A percentile compares a stretch with the other conserved stretches of the same genome.
Conservation (phyloP, 164 flowering plant species). For the Vitis rotundifolia region DNA sequence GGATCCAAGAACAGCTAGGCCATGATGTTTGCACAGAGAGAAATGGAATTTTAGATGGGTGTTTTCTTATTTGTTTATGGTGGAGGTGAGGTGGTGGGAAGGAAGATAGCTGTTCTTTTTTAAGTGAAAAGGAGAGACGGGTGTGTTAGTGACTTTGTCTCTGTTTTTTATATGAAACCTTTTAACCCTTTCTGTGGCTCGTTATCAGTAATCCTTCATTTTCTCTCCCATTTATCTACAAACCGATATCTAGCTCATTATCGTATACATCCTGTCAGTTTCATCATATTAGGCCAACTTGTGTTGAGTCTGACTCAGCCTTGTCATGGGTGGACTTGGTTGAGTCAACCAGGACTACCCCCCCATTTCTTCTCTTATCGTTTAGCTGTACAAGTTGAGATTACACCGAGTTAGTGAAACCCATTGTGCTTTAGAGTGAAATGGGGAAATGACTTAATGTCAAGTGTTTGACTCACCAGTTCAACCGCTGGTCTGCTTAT, state of each 20-base stretch:
- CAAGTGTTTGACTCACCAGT: too few species aligned
- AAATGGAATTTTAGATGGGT: constrained; percentile 49
- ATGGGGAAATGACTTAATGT: too few species aligned
- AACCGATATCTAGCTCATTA: too few species aligned
- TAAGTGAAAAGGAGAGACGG: constrained; percentile 18
- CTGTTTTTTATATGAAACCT: constrained; percentile 8
- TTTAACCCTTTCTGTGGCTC: constrained; percentile 19
- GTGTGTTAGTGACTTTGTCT: constrained; percentile 29
- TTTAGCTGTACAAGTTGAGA: too few species aligned
- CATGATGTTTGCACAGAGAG: constrained; percentile 62
- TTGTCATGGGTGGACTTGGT: background rate
- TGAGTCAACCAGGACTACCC: constrained; percentile 7
- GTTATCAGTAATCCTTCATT: background rate
- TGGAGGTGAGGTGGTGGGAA: constrained; percentile 18
- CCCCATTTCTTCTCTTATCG: too few species aligned
- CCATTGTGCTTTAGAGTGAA: too few species aligned
- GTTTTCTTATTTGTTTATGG: constrained; percentile 49
- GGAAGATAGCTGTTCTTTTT: constrained; percentile 26
- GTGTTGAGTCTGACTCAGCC: constrained; percentile 14
- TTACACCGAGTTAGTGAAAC: too few species aligned
- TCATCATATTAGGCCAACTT: constrained; percentile 2
- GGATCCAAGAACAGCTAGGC: constrained; percentile 94
- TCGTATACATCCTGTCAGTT: background rate
- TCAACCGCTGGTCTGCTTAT: too few species aligned
- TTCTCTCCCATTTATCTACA: constrained; percentile 4